Evolutionary conservation across 2,329 filamentous ascomycete genomes (phyloP).

Genomic region (Metarhizium sp.): DNA sequence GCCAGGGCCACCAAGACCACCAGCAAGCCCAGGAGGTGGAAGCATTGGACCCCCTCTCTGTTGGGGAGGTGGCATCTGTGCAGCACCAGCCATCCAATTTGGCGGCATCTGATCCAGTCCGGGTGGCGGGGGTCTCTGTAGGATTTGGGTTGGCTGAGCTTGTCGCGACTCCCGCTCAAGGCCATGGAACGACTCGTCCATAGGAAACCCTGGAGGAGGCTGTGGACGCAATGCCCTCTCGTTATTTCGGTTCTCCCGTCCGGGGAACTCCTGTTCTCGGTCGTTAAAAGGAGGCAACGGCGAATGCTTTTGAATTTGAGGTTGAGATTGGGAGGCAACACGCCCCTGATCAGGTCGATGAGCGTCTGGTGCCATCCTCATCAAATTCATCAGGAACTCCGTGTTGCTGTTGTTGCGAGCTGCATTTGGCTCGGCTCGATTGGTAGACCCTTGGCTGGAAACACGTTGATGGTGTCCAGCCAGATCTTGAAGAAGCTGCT

Average conservation of each 20-base stretch:
- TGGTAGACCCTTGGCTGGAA: constrained; percentile 38
- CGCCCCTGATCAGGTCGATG: constrained; percentile 40
- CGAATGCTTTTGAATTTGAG: constrained; percentile 24
- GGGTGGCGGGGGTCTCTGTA: constrained; percentile 53
- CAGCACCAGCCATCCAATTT: constrained; percentile 39
- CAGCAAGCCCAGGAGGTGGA: constrained; percentile 19
- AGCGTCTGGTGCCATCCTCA: constrained; percentile 47
- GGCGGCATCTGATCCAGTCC: constrained; percentile 53
- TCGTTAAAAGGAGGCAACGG: constrained; percentile 38
- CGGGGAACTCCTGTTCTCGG: constrained; percentile 36
- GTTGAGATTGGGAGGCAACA: constrained; percentile 8
- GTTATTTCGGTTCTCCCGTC: constrained; percentile 21
- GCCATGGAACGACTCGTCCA: constrained; percentile 44
- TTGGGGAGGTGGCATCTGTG: constrained; percentile 33
- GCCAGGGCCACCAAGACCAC: constrained; percentile 14
- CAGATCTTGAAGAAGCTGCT: constrained; percentile 53
- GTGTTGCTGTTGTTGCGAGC: constrained; percentile 53
- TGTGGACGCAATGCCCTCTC: constrained; percentile 35
- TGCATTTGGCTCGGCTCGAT: constrained; percentile 33
- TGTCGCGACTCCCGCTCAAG: constrained; percentile 36
- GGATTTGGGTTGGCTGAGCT: constrained; percentile 52
- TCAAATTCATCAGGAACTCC: constrained; percentile 79
- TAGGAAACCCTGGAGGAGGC: constrained; percentile 38
- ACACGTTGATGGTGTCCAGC: constrained; percentile 49
- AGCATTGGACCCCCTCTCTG: constrained; percentile 44